Conservation (phyloP, 257 asterid species). For the Solanum lycopersicoides region DNA sequence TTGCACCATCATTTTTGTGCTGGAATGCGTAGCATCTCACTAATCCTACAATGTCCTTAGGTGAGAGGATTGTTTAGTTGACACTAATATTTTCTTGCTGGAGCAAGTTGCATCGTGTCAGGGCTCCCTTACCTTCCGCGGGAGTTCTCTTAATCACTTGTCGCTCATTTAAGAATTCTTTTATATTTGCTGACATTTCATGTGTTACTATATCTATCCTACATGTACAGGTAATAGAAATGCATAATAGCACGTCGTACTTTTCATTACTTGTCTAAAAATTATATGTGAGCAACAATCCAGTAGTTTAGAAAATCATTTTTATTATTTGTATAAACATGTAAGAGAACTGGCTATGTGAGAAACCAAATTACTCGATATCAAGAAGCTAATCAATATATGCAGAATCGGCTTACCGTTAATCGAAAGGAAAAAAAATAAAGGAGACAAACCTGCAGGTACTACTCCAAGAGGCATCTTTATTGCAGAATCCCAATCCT, state of each 20-base stretch:
- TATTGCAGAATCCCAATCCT: constrained; percentile 75
- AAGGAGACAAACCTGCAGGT: constrained; percentile 68
- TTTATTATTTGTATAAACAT: background rate
- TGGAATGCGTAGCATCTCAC: background rate
- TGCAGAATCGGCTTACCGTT: background rate
- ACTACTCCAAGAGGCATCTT: constrained; percentile 79
- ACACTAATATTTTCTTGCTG: background rate
- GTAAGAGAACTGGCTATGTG: background rate
- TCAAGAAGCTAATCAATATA: background rate
- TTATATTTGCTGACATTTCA: background rate
- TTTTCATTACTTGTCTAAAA: background rate
- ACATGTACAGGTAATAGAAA: background rate
- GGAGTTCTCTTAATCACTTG: too few species aligned
- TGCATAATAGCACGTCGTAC: background rate
- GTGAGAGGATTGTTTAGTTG: background rate
- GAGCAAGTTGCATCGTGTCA: background rate
- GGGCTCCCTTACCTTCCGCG: too few species aligned
- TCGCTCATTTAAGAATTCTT: background rate
- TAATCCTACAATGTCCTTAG: background rate
- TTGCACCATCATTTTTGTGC: background rate
- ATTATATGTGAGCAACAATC: background rate
- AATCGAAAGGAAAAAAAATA: background rate
- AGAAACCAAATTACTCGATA: background rate
- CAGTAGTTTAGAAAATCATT: background rate
- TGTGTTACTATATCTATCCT: background rate